Percentiles rank a stretch among this genome's conserved stretches.
Evolutionary conservation across 352 stramenopile genomes (phyloP).

Genomic region (Pythium sp.): DNA sequence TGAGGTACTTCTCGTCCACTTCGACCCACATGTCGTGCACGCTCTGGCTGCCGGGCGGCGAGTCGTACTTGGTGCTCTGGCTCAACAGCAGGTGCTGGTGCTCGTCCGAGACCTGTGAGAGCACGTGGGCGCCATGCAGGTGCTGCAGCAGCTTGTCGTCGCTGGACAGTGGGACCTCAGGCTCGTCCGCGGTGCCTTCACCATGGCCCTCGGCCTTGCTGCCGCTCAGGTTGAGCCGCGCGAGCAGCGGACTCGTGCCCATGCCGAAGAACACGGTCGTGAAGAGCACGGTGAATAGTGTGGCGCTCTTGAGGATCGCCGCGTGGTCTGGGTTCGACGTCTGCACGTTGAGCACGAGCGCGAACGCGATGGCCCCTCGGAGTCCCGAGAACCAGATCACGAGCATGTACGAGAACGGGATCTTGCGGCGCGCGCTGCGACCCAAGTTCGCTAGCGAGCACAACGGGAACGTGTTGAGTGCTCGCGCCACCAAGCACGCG

Average conservation of each 20-base stretch:
- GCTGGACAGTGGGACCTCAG: not conserved
- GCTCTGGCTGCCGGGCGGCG: conserved; percentile 12
- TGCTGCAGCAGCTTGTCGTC: conserved; percentile 6
- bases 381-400: conserved; percentile 84
- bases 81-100: conserved; percentile 7
- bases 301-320: conserved; percentile 46
- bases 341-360: conserved; percentile 39
- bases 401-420: conserved; percentile 38
- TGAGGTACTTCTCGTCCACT: conserved; percentile 42
- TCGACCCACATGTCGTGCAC: conserved; percentile 29
- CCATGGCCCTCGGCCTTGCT: not conserved
- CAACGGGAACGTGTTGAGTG: conserved; percentile 38
- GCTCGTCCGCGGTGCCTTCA: not conserved
- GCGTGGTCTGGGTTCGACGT: conserved; percentile 24
- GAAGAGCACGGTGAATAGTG: conserved; percentile 56
- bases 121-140: conserved; percentile 2
- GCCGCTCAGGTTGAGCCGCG: conserved; percentile 17
- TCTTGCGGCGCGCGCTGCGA: conserved; percentile 21
- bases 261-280: conserved; percentile 52
- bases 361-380: conserved; percentile 80
- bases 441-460: conserved; percentile 33
- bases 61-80: conserved; percentile 9
- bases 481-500: conserved; percentile 28
- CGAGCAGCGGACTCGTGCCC: conserved; percentile 39
- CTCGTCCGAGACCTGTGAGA: conserved; percentile 5